Percentiles rank a stretch among this genome's conserved stretches.
Conservation (phyloP, 176 grass and related monocot genomes). For the Saccharum spontaneum region DNA sequence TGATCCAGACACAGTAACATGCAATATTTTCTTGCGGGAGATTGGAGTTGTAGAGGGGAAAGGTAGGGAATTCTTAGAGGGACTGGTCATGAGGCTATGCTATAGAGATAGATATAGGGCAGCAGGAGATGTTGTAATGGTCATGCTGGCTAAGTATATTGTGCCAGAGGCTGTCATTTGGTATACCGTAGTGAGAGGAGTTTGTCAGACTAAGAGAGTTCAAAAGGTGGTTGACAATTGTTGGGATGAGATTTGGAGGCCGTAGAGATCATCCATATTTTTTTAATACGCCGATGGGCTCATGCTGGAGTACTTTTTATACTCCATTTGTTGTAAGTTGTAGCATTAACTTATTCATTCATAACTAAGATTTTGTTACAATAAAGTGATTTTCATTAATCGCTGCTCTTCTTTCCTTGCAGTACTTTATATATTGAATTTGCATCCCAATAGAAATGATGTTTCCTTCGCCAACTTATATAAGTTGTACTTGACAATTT, state of each 20-base stretch:
- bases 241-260: constrained; percentile 72
- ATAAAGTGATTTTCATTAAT: constrained; percentile 32
- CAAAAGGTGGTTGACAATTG: constrained; percentile 55
- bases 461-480: background rate
- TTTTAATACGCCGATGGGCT: constrained; percentile 22
- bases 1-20: constrained; percentile 78
- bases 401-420: background rate
- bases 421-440: background rate
- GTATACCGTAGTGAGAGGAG: constrained; percentile 51
- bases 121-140: constrained; percentile 53
- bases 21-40: constrained; percentile 70
- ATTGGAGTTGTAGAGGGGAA: constrained; percentile 35
- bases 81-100: constrained; percentile 62
- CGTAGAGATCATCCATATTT: constrained; percentile 34
- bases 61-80: constrained; percentile 78
- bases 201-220: constrained; percentile 54
- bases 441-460: background rate
- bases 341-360: constrained; percentile 43
- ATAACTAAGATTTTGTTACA: constrained; percentile 38
- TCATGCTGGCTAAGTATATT: constrained; percentile 80
- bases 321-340: constrained; percentile 50
- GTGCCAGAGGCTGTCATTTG: constrained; percentile 55
- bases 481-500: background rate
- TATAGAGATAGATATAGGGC: constrained; percentile 59
- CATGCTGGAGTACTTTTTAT: constrained; percentile 37